Base-by-base conservation (phyloP, 176 grass and related monocot genomes). In the Oryza glumipatula region DNA sequence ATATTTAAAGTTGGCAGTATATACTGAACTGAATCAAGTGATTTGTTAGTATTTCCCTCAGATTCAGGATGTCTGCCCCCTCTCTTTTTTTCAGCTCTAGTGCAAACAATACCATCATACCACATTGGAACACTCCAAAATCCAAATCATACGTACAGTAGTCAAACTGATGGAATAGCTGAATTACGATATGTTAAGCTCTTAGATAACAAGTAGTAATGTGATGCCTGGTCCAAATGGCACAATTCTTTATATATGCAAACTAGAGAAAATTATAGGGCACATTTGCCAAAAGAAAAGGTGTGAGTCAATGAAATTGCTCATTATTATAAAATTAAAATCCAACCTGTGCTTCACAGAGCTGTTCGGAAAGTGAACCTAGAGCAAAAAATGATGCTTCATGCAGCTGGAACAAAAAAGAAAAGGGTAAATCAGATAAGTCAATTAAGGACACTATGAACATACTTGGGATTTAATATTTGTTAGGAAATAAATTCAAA, bases 341-440 rank as follows among this genome's bases (percentile, higher is more conserved):
- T 75, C 78, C 30, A 87, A 95, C 93, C 93, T 95, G 84, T 85
- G 89, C 88, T 89, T 98, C 96, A 90, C 87, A 89, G 76, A 94
- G 80, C 76, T 94, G 91, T 74, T 95, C 96, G 35, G 96, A 95
- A 67, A 98, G 61, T 80, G 96, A 98, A 95, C 85, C 93, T 60
- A 95, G 83, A 43, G 93, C 88, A 87, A 94, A 98, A 90, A 98
- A 91, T 74, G 93, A 88, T 80, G 96, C 93, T 89, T 98, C 96
- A 87, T 87, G 93, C 43, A 95, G 78, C 96, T 98, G 96, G 68
- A 54, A 88, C 69, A 88, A 78, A 80, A 76, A 80, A 76, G 88
- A 2, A 86, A 82, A 74, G 51, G 32, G 4, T 70, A 26, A 6
- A 79, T 86, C 61, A 83, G 70, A 70, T 11, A 43, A 28, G 19